Conservation (phyloP, 768 basidiomycete genomes). For the Chlorophyllum brunneum region DNA sequence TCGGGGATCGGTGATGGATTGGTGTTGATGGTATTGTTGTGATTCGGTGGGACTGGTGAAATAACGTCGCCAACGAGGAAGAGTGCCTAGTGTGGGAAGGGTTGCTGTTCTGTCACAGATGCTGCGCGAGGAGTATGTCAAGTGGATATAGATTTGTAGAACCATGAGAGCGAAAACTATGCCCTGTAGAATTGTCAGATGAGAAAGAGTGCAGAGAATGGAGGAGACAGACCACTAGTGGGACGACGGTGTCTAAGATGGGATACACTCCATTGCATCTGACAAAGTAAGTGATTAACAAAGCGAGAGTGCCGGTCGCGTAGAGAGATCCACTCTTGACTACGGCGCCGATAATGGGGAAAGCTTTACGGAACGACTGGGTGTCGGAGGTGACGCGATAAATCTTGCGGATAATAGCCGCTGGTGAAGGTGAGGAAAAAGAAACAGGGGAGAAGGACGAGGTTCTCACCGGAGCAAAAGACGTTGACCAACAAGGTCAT, state of each 20-base stretch:
- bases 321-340: conserved; percentile 7
- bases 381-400: not conserved
- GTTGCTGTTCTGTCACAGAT: not conserved
- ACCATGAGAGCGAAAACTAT: conserved; percentile 9
- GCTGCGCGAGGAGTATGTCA: not conserved
- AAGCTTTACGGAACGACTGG: not conserved
- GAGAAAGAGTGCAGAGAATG: not conserved
- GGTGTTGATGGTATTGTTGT: not conserved
- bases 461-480: conserved; percentile 1
- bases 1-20: not conserved
- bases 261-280: not conserved
- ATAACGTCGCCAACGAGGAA: conserved; percentile 9
- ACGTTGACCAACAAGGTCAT: conserved; percentile 2
- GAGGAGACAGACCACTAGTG: conserved; percentile 2
- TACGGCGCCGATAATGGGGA: not conserved
- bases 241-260: not conserved
- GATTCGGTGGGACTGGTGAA: not conserved
- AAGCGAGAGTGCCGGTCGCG: not conserved
- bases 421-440: not conserved
- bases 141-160: conserved; percentile 8
- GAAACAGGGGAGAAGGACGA: not conserved
- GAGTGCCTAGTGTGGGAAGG: conserved; percentile 9
- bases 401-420: not conserved
- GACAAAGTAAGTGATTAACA: not conserved
- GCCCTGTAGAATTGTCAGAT: not conserved